These are phyloP conservation scores for Rhododendron molle DNA, from an alignment of 148 eudicot genomes.

Conservation along the genomic window DNA sequence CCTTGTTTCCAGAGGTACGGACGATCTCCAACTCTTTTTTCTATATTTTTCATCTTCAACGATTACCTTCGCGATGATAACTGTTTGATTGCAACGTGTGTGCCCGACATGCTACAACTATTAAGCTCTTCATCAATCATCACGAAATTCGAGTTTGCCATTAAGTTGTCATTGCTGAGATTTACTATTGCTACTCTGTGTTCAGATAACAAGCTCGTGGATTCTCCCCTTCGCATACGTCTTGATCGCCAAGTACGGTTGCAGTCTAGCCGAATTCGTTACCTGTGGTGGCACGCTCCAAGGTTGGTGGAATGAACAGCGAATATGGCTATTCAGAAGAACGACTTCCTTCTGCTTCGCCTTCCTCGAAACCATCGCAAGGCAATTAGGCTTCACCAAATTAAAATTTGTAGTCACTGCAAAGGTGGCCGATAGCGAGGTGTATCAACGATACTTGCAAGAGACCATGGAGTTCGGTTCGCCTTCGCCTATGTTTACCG, in stretches of 20 bases:
- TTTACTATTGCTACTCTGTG: not conserved
- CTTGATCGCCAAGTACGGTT: constrained; percentile 18
- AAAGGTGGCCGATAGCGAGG: constrained; percentile 43
- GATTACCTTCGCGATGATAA: not conserved
- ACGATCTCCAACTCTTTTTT: not conserved
- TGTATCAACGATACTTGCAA: constrained; percentile 27
- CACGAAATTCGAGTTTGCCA: not conserved
- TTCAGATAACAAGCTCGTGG: constrained; percentile 48
- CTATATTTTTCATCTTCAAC: not conserved
- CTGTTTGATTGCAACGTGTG: not conserved
- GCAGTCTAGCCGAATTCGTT: constrained; percentile 42
- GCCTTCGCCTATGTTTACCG: constrained; percentile 39
- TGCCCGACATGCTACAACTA: no score
- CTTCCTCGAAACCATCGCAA: constrained; percentile 26
- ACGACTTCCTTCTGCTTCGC: constrained; percentile 41
- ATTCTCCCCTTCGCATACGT: constrained; percentile 38
- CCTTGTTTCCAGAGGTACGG: constrained; percentile 27
- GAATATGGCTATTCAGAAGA: constrained; percentile 57
- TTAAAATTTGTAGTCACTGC: constrained; percentile 43
- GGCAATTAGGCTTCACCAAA: constrained; percentile 34
- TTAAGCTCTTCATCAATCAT: no score
- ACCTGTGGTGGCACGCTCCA: constrained; percentile 29
- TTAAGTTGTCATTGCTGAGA: not conserved
- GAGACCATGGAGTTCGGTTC: constrained; percentile 63
- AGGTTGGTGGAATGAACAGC: constrained; percentile 67